phyloP scores from a whole-genome alignment of 1,139 yeast genomes.

The Lodderomyces elongisporus region DNA sequence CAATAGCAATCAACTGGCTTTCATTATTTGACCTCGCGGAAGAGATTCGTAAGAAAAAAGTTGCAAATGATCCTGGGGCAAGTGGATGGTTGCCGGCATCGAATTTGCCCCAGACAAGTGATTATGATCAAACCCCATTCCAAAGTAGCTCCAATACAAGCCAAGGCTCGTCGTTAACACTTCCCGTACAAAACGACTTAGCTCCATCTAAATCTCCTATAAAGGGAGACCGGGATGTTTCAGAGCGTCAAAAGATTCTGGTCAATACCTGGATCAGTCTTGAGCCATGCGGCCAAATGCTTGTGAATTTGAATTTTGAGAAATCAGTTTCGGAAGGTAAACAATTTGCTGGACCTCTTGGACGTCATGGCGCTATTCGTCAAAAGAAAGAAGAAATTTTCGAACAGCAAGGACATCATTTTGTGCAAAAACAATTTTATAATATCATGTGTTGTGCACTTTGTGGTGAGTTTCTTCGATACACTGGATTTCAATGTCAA shows the following conservation, averaged over 20 bases:
- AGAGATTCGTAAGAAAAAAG: slow-evolving; percentile 86
- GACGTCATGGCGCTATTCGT: slow-evolving; percentile 97
- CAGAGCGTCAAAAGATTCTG: slow-evolving; percentile 18
- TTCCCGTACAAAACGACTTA: slow-evolving; percentile 5
- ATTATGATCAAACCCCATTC: too few species aligned
- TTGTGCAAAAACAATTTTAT: slow-evolving; percentile 92
- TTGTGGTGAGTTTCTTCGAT: slow-evolving; percentile 91
- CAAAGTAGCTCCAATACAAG: slow-evolving; percentile 7
- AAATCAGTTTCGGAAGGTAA: slow-evolving; percentile 55
- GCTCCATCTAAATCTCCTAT: slow-evolving; percentile 7
- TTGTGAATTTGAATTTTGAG: slow-evolving; percentile 72
- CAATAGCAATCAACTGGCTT: slow-evolving; percentile 94
- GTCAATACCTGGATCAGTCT: slow-evolving; percentile 85
- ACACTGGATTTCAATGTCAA: slow-evolving; percentile 93
- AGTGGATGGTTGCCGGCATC: slow-evolving; percentile 90
- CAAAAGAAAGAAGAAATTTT: slow-evolving; percentile 91
- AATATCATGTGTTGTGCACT: slow-evolving; percentile 95
- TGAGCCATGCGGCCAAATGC: slow-evolving; percentile 91
- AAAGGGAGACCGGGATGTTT: slow-evolving; percentile 1
- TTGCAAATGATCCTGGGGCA: slow-evolving; percentile 64
- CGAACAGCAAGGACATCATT: slow-evolving; percentile 96
- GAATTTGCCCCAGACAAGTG: slow-evolving; percentile 35
- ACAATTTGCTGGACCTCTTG: slow-evolving; percentile 66
- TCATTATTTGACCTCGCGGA: slow-evolving; percentile 87
- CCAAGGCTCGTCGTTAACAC: slow-evolving; percentile 6